These are phyloP conservation scores for Coemansia sp. DNA, from an alignment of 192 early-diverging fungal species.

Conservation along the genomic window DNA sequence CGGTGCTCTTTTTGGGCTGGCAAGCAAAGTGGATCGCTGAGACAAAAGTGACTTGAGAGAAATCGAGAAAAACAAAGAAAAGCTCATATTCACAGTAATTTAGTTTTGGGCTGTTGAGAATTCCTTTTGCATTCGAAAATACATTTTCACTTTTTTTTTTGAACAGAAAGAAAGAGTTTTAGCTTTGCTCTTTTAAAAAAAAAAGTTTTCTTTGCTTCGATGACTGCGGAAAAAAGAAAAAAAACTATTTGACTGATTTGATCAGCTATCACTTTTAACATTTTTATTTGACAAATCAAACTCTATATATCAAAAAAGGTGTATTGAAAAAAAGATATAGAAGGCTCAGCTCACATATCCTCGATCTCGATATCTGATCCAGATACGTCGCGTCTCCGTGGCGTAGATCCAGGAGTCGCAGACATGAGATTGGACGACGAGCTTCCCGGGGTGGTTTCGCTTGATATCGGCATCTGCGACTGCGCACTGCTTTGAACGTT, in stretches of 20 bases:
- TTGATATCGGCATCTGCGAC: not conserved
- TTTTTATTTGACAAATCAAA: not conserved
- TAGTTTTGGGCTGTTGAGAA: no score
- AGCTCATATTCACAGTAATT: no score
- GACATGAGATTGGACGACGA: not conserved
- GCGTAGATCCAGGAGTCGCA: not conserved
- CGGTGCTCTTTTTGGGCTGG: not conserved
- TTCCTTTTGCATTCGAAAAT: no score
- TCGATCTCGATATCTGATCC: constrained; percentile 45
- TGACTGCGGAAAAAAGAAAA: constrained; percentile 7
- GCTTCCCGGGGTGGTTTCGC: not conserved
- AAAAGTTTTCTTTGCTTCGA: not conserved
- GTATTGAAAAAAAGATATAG: not conserved
- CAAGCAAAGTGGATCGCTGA: not conserved
- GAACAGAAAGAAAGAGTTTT: not conserved
- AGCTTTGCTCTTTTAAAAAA: no score
- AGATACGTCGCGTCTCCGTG: not conserved
- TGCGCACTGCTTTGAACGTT: not conserved
- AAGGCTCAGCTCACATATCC: constrained; percentile 10
- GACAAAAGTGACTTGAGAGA: not conserved
- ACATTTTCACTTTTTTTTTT: not conserved
- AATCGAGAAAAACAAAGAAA: no score
- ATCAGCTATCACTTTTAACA: not conserved
- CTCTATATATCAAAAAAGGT: not conserved
- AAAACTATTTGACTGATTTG: constrained; percentile 3